Conservation (phyloP, 352 stramenopile genomes). For the Phytophthora pini region DNA sequence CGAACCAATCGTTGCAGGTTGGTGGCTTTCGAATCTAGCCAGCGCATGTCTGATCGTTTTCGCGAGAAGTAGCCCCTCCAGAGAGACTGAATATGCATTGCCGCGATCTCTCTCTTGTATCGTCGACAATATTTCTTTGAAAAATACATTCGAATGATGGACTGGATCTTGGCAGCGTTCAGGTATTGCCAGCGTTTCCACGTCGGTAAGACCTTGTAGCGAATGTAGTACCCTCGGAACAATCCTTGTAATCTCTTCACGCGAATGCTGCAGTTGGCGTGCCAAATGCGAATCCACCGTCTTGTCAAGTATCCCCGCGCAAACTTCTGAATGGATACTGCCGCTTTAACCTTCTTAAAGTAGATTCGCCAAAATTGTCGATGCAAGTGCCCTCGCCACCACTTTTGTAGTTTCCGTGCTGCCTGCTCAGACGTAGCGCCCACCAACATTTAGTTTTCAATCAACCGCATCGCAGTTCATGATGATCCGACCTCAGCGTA, state of each 20-base stretch:
- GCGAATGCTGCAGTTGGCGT: conserved; percentile 54
- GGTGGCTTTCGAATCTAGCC: conserved; percentile 50
- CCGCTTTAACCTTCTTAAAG: conserved; percentile 46
- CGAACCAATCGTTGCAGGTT: conserved; percentile 67
- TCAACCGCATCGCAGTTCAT: neutral
- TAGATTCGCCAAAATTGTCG: conserved; percentile 56
- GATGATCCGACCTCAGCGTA: conserved; percentile 44
- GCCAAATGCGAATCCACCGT: conserved; percentile 56
- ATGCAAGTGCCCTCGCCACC: conserved; percentile 56
- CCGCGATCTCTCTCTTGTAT: conserved; percentile 40
- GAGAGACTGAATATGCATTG: conserved; percentile 65
- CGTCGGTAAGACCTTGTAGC: conserved; percentile 45
- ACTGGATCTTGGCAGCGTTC: conserved; percentile 71
- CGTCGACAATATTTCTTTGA: conserved; percentile 16
- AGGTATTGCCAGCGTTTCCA: conserved; percentile 68
- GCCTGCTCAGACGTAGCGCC: conserved; percentile 20
- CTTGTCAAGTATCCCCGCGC: conserved; percentile 62
- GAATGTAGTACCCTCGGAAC: conserved; percentile 62
- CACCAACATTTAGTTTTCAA: neutral
- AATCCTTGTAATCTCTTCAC: conserved; percentile 64
- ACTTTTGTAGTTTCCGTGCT: conserved; percentile 57
- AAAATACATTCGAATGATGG: conserved; percentile 62
- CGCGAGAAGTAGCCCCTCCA: conserved; percentile 61
- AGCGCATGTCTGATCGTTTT: conserved; percentile 56
- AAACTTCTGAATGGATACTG: conserved; percentile 63